A percentile compares a stretch with the other conserved stretches of the same genome.
These are phyloP conservation scores for Metschnikowia chrysomelidarum DNA, from an alignment of 805 yeast species.

Conservation along the genomic window DNA sequence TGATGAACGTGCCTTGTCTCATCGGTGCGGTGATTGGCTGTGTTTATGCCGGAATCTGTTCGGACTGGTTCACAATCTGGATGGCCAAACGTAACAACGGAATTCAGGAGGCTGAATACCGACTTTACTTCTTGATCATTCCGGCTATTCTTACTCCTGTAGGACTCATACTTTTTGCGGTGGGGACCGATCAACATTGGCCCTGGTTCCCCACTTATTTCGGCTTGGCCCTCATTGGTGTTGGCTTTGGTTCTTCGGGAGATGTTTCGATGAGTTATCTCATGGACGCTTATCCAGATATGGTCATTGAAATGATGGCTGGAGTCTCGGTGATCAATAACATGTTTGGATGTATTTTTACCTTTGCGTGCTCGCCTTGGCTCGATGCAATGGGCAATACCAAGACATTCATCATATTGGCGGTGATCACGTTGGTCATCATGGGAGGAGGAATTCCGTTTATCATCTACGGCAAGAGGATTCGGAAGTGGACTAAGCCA, in stretches of 20 bases:
- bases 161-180: constrained; percentile 64
- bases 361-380: constrained; percentile 64
- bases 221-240: constrained; percentile 64
- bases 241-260: constrained; percentile 70
- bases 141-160: constrained; percentile 59
- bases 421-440: constrained; percentile 57
- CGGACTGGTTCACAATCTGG: constrained; percentile 61
- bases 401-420: constrained; percentile 59
- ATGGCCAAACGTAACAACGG: constrained; percentile 61
- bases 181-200: constrained; percentile 58
- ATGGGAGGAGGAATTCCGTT: constrained; percentile 58
- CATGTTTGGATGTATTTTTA: constrained; percentile 61
- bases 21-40: constrained; percentile 69
- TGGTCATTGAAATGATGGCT: constrained; percentile 69
- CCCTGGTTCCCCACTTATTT: constrained; percentile 54
- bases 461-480: constrained; percentile 56
- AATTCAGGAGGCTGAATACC: constrained; percentile 61
- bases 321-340: constrained; percentile 67
- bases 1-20: constrained; percentile 71
- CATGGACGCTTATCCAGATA: constrained; percentile 68
- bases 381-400: constrained; percentile 54
- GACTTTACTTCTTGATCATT: constrained; percentile 55
- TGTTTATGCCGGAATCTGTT: constrained; percentile 57
- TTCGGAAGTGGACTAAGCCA: constrained; percentile 57
- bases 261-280: constrained; percentile 66